Percentiles rank a stretch among this genome's conserved stretches.
These are phyloP conservation scores for Trametopsis cervina DNA, from an alignment of 768 basidiomycete genomes.

Conservation along the genomic window DNA sequence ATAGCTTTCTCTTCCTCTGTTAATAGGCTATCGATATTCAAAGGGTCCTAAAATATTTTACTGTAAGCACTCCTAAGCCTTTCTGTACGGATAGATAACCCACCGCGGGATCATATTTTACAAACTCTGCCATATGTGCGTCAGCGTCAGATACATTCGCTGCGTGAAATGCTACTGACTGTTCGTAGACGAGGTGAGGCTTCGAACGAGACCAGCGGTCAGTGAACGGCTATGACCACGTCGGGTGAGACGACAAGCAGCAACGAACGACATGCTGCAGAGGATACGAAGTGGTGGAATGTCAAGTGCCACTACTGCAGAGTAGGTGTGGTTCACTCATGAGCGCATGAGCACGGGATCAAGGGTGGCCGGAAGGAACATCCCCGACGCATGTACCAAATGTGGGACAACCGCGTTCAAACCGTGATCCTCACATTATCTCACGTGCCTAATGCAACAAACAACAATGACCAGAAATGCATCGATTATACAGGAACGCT, in stretches of 20 bases:
- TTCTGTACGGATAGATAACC: too few relatives aligned
- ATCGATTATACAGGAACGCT: neutral
- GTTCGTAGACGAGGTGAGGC: neutral
- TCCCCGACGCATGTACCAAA: too few relatives aligned
- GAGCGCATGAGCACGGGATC: too few relatives aligned
- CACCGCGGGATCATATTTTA: constrained; percentile 26
- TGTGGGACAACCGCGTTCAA: too few relatives aligned
- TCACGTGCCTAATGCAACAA: neutral
- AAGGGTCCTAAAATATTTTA: constrained; percentile 68
- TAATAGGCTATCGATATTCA: constrained; percentile 70
- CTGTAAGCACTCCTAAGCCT: too few relatives aligned
- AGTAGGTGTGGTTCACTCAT: too few relatives aligned
- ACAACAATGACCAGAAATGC: too few relatives aligned
- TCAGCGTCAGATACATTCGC: neutral
- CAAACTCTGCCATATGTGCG: constrained; percentile 10
- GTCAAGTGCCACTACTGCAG: too few relatives aligned
- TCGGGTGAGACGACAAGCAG: neutral
- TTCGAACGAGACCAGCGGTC: neutral
- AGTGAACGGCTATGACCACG: neutral
- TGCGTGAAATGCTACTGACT: constrained; percentile 1
- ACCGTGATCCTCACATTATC: too few relatives aligned
- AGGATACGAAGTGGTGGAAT: too few relatives aligned
- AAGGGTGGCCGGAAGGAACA: too few relatives aligned
- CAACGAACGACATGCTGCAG: neutral
- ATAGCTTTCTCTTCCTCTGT: constrained; percentile 89